phyloP scores from a whole-genome alignment of 257 asterid genomes.

The Solanum ahanhuiri region DNA sequence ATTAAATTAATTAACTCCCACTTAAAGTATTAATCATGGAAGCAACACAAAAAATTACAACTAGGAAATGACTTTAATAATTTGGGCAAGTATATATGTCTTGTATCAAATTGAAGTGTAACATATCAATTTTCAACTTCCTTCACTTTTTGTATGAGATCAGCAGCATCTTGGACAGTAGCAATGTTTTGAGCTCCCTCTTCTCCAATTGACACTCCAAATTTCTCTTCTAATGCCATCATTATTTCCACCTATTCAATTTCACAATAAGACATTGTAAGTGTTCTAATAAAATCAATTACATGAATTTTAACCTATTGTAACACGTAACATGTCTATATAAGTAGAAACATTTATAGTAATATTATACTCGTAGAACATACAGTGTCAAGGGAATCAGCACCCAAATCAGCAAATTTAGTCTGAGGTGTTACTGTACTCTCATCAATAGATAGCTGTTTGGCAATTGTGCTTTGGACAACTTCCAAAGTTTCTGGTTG shows the following conservation, averaged over 20 bases:
- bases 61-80: background rate
- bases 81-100: background rate
- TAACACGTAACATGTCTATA: background rate
- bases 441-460: slow-evolving; percentile 37
- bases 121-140: background rate
- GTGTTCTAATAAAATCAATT: background rate
- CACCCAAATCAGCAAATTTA: slow-evolving; percentile 45
- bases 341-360: too few species aligned
- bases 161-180: slow-evolving; percentile 59
- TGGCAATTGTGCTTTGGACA: slow-evolving; percentile 37
- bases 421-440: slow-evolving; percentile 24
- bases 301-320: background rate
- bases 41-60: background rate
- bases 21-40: background rate
- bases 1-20: background rate
- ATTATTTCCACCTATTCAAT: slow-evolving; percentile 32
- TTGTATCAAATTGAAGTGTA: background rate
- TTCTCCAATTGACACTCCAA: slow-evolving; percentile 46
- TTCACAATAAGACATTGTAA: too few species aligned
- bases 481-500: slow-evolving; percentile 32
- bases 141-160: slow-evolving; percentile 45
- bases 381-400: slow-evolving; percentile 51
- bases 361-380: too few species aligned
- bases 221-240: slow-evolving; percentile 50
- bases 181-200: slow-evolving; percentile 41